Conservation (phyloP, 768 basidiomycete species). For the Strobilomyces confusus region DNA sequence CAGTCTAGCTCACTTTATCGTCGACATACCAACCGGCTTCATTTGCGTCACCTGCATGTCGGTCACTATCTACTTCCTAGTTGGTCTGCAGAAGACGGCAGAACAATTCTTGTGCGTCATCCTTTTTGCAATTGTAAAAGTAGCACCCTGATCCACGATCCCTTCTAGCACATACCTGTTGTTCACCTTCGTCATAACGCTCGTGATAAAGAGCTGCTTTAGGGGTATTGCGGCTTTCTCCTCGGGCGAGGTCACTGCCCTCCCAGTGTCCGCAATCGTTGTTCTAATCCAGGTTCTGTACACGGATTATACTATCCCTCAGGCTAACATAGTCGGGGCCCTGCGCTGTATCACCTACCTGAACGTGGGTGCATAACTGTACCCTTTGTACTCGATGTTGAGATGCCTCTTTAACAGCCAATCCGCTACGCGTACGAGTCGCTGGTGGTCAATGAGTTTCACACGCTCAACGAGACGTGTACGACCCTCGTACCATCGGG, state of each 20-base stretch:
- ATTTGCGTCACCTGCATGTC: conserved; percentile 11
- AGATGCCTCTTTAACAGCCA: conserved; percentile 34
- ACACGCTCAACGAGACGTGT: conserved; percentile 68
- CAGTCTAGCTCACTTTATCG: conserved; percentile 39
- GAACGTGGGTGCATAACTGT: conserved; percentile 42
- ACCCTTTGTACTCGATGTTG: conserved; percentile 31
- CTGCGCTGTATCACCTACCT: conserved; percentile 64
- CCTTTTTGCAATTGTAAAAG: not conserved
- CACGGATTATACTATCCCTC: conserved; percentile 38
- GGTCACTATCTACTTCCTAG: conserved; percentile 17
- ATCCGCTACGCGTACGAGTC: conserved; percentile 65
- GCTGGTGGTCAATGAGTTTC: conserved; percentile 82
- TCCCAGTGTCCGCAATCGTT: conserved; percentile 29
- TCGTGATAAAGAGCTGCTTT: conserved; percentile 76
- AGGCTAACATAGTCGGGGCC: conserved; percentile 36
- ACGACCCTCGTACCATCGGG: conserved; percentile 50
- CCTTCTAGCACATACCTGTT: conserved; percentile 53
- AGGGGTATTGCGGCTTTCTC: conserved; percentile 57
- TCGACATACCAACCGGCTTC: conserved; percentile 42
- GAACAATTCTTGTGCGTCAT: conserved; percentile 19
- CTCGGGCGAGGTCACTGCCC: conserved; percentile 48
- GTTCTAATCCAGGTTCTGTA: conserved; percentile 40
- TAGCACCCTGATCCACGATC: conserved; percentile 31
- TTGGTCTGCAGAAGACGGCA: conserved; percentile 15
- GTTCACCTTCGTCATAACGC: conserved; percentile 46